Percentiles rank a stretch among this genome's conserved stretches.
These are phyloP conservation scores for Arachis monticola DNA, from an alignment of 331 rosid species.

Conservation along the genomic window DNA sequence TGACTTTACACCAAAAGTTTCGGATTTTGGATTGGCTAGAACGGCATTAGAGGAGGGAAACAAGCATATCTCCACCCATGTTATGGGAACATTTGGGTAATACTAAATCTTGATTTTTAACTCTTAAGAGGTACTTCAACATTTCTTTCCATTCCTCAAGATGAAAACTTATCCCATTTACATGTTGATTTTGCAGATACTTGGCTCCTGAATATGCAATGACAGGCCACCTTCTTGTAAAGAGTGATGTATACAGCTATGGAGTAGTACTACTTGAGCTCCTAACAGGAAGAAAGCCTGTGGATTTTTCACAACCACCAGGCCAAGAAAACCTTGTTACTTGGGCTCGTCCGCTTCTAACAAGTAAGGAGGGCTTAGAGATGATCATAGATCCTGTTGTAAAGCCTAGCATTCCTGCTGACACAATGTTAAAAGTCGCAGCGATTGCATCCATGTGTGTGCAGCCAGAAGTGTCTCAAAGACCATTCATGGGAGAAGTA, in stretches of 20 bases:
- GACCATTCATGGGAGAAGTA: conserved; percentile 99
- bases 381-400: conserved; percentile 72
- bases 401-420: conserved; percentile 55
- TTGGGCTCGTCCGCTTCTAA: conserved; percentile 93
- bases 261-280: conserved; percentile 98
- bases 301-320: conserved; percentile 87
- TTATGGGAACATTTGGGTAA: conserved; percentile 99
- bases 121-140: background rate
- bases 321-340: conserved; percentile 95
- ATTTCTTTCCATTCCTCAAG: conserved; percentile 12
- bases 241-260: conserved; percentile 98
- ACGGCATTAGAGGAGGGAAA: conserved; percentile 84
- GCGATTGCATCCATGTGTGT: conserved; percentile 99
- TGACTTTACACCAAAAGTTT: conserved; percentile 89
- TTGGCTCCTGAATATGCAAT: conserved; percentile 98
- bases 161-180: conserved; percentile 21
- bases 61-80: conserved; percentile 95
- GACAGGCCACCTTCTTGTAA: conserved; percentile 98
- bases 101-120: conserved; percentile 20
- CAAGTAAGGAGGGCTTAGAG: conserved; percentile 76
- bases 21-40: conserved; percentile 99
- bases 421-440: conserved; percentile 78
- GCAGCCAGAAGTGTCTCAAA: conserved; percentile 92
- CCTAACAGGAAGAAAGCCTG: conserved; percentile 92
- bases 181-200: conserved; percentile 67